Evolutionary conservation across 352 stramenopile species (phyloP), one percentile per base, ranked within the genome.

Genomic region (Globisporangium apiculatum): DNA sequence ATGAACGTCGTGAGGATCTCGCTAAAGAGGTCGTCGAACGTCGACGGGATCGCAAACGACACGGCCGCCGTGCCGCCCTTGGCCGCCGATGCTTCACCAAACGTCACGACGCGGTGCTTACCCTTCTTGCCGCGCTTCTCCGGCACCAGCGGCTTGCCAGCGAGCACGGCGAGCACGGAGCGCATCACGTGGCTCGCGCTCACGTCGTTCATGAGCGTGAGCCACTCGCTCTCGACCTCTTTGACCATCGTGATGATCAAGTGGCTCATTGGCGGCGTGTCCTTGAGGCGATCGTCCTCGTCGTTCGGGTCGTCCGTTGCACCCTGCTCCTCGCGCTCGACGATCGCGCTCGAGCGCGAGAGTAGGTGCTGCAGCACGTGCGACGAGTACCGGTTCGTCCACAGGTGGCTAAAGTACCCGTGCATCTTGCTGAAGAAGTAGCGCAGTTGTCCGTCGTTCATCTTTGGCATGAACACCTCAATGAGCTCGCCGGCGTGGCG

Each of bases 301-400:
- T 83, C 62, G 7, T 89, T 62, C 15, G 54, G 58, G 36, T 71
- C 57, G n/a, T 67, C 60, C 2, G 64, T 66, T 12, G 63, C 61
- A 2, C 65, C 55, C 11, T 66, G 57, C 9, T 82, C 58, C 38
- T 88, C 69, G 37, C 72, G 62, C 51, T 71, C 58, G 43, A 91
- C 75, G 42, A 90, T 69, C 7, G 55, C 57, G 54, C 76, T 86
- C 14, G 68, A 65, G n/a, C 78, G 71, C 41, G 79, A 84, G 31
- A 93, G 68, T 15, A 93, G 5, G 50, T 89, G 67, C 67, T 93
- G 83, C 51, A 93, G 69, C 58, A 93, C 83, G 64, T 93, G 83
- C 10, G 83, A 93, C 54, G 83, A 93, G 72, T 93, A 93, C 35
- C 83, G 83, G 55, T 93, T 93, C 35, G 83, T 93, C 83, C 83